phyloP scores from a whole-genome alignment of 306 rosid species.

The Lagenaria siceraria region DNA sequence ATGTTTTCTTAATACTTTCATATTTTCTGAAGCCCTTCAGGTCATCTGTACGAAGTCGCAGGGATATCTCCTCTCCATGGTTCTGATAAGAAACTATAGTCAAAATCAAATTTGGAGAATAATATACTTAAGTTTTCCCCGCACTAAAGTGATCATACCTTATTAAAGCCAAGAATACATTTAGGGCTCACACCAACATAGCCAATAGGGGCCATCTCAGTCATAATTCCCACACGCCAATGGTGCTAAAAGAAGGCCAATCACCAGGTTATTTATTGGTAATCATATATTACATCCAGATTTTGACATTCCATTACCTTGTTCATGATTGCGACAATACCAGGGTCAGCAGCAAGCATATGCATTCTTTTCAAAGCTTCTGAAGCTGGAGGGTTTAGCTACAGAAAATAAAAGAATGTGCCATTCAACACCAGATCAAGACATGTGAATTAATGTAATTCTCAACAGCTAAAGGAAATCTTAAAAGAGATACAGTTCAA shows the following conservation, averaged over 20 bases:
- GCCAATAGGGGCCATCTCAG: constrained; percentile 95
- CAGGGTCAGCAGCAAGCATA: constrained; percentile 93
- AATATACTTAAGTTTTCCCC: background rate
- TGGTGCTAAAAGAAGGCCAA: constrained; percentile 42
- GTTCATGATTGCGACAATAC: constrained; percentile 86
- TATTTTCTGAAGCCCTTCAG: constrained; percentile 88
- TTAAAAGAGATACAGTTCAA: background rate
- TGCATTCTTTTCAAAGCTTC: constrained; percentile 94
- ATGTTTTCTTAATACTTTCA: constrained; percentile 78
- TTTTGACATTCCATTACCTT: constrained; percentile 38
- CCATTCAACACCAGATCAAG: constrained; percentile 8
- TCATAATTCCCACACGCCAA: constrained; percentile 94
- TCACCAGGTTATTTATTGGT: constrained; percentile 15
- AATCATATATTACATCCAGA: constrained; percentile 11
- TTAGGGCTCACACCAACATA: constrained; percentile 89
- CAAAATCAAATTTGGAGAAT: background rate
- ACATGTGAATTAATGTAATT: background rate
- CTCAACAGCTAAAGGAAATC: background rate
- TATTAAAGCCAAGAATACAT: constrained; percentile 85
- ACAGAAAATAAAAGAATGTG: constrained; percentile 20
- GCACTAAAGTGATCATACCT: constrained; percentile 28
- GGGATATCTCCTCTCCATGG: constrained; percentile 86
- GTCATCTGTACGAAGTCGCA: constrained; percentile 94
- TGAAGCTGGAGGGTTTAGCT: constrained; percentile 79
- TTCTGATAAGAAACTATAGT: constrained; percentile 30